Conservation (phyloP, 2,329 filamentous ascomycete species). For the Hypoxylon sp. region DNA sequence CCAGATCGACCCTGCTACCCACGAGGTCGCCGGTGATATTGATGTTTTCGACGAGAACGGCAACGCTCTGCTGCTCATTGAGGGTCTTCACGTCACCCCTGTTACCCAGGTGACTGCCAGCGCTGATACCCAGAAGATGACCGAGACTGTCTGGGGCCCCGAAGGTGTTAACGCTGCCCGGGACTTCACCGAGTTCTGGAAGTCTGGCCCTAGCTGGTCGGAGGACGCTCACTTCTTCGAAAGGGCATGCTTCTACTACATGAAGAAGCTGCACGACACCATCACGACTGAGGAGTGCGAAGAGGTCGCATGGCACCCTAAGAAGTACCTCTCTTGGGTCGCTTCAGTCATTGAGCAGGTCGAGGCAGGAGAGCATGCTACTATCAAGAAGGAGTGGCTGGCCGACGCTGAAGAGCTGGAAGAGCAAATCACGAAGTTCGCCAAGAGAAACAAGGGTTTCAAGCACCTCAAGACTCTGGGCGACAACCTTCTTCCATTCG, state of each 20-base stretch:
- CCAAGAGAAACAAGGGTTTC: constrained; percentile 15
- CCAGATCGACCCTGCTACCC: constrained; percentile 20
- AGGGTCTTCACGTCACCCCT: constrained; percentile 24
- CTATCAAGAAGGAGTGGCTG: constrained; percentile 33
- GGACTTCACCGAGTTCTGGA: constrained; percentile 24
- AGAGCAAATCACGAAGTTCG: constrained; percentile 15
- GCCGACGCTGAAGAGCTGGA: constrained; percentile 31
- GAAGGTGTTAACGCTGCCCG: constrained; percentile 16
- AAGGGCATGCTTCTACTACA: constrained; percentile 24
- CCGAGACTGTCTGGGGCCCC: constrained; percentile 13
- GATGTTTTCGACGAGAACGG: constrained; percentile 22
- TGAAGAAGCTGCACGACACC: constrained; percentile 19
- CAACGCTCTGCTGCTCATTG: constrained; percentile 21
- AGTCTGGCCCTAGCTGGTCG: constrained; percentile 12
- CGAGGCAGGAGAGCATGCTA: constrained; percentile 41
- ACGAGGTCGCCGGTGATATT: constrained; percentile 24
- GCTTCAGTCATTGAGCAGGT: constrained; percentile 12
- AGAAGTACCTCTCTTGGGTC: constrained; percentile 22
- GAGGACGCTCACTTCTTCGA: constrained; percentile 20
- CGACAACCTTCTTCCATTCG: constrained; percentile 15
- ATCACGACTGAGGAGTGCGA: constrained; percentile 19
- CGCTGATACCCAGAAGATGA: constrained; percentile 27
- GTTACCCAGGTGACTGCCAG: constrained; percentile 19
- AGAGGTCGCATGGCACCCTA: constrained; percentile 19
- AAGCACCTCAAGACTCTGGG: constrained; percentile 12